Percentiles rank a stretch among this genome's conserved stretches.
Conservation (phyloP, 2,329 filamentous ascomycete species). For the Phaeoacremonium minimum region DNA sequence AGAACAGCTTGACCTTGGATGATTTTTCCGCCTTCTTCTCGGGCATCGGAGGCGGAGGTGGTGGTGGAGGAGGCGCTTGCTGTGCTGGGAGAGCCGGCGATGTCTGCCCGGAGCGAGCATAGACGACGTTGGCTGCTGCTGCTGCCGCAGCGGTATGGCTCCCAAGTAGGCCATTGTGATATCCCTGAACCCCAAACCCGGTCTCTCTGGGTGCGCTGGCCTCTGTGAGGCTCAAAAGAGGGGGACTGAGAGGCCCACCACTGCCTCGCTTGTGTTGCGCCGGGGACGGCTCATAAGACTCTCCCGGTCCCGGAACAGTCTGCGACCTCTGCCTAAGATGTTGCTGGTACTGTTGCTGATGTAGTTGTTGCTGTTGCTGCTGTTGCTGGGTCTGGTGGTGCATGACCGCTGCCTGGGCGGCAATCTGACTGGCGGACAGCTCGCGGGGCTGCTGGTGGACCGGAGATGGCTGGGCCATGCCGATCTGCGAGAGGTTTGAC, state of each 20-base stretch:
- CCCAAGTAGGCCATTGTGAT: constrained; percentile 59
- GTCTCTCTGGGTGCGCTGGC: constrained; percentile 57
- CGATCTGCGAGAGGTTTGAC: constrained; percentile 49
- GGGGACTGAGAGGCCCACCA: constrained; percentile 53
- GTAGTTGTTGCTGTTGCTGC: constrained; percentile 38
- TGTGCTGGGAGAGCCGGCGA: constrained; percentile 38
- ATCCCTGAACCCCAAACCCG: constrained; percentile 44
- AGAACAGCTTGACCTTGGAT: constrained; percentile 76
- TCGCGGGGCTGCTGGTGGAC: constrained; percentile 24
- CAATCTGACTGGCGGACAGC: constrained; percentile 69
- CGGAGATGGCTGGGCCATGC: constrained; percentile 41
- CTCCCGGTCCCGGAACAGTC: constrained; percentile 59
- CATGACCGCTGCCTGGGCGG: constrained; percentile 73
- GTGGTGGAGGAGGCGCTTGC: constrained; percentile 30
- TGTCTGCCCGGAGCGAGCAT: constrained; percentile 57
- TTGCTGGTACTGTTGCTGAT: constrained; percentile 42
- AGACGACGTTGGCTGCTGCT: constrained; percentile 69
- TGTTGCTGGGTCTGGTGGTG: constrained; percentile 46
- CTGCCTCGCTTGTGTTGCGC: constrained; percentile 33
- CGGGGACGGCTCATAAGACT: constrained; percentile 29
- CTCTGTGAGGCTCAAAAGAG: constrained; percentile 60
- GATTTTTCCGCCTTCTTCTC: constrained; percentile 67
- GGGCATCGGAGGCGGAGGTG: constrained; percentile 32
- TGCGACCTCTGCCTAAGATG: constrained; percentile 67
- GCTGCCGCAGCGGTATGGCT: constrained; percentile 62